These are phyloP conservation scores for Salvia sclarea DNA, from an alignment of 305 asterid species.

Conservation along the genomic window DNA sequence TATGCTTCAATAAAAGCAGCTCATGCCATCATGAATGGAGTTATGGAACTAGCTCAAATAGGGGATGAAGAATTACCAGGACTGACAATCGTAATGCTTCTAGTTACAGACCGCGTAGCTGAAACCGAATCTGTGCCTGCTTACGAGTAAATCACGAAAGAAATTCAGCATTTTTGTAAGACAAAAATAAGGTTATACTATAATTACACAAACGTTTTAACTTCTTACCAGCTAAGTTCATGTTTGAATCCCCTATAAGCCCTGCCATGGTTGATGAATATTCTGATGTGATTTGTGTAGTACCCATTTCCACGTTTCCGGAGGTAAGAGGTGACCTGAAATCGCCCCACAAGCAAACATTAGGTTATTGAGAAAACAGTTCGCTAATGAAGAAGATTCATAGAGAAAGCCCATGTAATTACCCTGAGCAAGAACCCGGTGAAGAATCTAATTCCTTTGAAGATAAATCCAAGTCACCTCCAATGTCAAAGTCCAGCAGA, in stretches of 20 bases:
- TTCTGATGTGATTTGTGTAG: conserved; percentile 45
- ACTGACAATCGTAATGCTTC: conserved; percentile 66
- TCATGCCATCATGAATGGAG: background rate
- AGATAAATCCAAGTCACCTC: conserved; percentile 46
- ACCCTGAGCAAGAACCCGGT: conserved; percentile 72
- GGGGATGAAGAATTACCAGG: conserved; percentile 58
- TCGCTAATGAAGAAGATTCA: background rate
- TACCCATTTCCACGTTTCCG: conserved; percentile 35
- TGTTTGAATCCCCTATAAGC: conserved; percentile 46
- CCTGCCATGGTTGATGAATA: conserved; percentile 55
- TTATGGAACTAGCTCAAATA: background rate
- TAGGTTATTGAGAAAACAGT: conserved; percentile 1
- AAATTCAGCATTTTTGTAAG: conserved; percentile 12
- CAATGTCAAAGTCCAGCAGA: conserved; percentile 67
- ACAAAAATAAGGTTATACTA: conserved; percentile 2
- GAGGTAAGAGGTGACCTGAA: conserved; percentile 58
- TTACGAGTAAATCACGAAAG: conserved; percentile 12
- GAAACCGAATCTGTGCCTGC: conserved; percentile 64
- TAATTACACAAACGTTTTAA: background rate
- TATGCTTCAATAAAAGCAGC: conserved; percentile 15
- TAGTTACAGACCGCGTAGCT: conserved; percentile 65
- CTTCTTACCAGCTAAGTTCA: conserved; percentile 53
- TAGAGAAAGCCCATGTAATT: conserved; percentile 21
- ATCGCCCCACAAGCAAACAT: conserved; percentile 19
- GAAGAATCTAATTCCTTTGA: conserved; percentile 55